These are phyloP conservation scores for Multifurca ochricompacta DNA, from an alignment of 768 basidiomycete genomes.

Conservation along the genomic window DNA sequence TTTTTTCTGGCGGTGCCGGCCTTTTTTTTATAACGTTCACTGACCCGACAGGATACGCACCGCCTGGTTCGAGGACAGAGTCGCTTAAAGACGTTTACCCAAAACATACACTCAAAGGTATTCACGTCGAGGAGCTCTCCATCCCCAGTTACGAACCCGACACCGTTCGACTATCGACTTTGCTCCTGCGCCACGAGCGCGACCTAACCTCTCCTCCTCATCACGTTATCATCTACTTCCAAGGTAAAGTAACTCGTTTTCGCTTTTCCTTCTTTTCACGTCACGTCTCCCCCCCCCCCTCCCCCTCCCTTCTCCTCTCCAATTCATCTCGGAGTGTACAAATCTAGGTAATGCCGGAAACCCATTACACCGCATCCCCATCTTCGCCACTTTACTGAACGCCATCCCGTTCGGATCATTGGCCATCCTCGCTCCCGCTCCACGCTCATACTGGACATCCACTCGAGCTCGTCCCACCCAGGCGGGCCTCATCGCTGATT, in stretches of 20 bases:
- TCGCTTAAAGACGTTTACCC: slow-evolving; percentile 23
- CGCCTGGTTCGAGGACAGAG: slow-evolving; percentile 35
- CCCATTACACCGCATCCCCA: slow-evolving; percentile 37
- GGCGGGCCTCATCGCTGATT: slow-evolving; percentile 34
- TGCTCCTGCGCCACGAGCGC: slow-evolving; percentile 23
- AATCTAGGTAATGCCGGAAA: slow-evolving; percentile 45
- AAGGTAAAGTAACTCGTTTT: no score
- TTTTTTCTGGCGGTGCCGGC: not conserved
- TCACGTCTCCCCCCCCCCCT: no score
- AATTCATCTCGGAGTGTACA: no score
- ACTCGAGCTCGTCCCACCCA: slow-evolving; percentile 34
- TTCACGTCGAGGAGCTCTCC: slow-evolving; percentile 27
- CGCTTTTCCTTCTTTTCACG: no score
- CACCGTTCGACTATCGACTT: slow-evolving; percentile 22
- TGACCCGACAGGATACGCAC: slow-evolving; percentile 34
- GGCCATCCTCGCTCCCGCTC: slow-evolving; percentile 35
- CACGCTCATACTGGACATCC: slow-evolving; percentile 46
- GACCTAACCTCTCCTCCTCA: not conserved
- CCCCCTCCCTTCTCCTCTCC: no score
- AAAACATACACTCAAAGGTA: slow-evolving; percentile 20
- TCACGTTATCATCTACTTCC: slow-evolving; percentile 30
- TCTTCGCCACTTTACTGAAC: slow-evolving; percentile 32
- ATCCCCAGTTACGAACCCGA: slow-evolving; percentile 21
- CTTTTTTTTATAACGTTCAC: no score
- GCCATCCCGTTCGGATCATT: slow-evolving; percentile 15